Conservation (phyloP, 73 alveolate genomes). For the Paramecium sonneborni region DNA sequence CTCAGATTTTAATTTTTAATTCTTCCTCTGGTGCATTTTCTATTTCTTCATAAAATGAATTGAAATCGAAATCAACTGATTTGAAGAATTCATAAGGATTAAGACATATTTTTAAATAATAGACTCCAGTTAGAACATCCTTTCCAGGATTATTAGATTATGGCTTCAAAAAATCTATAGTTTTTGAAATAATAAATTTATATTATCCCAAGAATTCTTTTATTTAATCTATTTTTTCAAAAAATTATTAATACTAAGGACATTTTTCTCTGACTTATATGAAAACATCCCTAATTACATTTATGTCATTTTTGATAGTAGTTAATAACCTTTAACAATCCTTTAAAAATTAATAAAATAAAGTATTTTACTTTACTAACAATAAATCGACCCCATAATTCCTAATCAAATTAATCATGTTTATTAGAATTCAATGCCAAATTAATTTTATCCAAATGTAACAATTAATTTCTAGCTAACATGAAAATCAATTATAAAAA, state of each 20-base stretch:
- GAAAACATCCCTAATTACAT: neutral
- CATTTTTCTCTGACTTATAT: conserved; percentile 1
- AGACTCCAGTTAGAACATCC: neutral
- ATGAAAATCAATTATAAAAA: conserved; percentile 42
- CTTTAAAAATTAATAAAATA: neutral
- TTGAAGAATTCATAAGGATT: conserved; percentile 46
- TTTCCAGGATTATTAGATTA: neutral
- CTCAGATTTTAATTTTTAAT: neutral
- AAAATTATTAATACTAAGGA: neutral
- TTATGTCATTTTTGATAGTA: neutral
- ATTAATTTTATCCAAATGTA: conserved; percentile 59
- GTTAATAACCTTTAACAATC: neutral
- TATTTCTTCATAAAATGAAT: conserved; percentile 50
- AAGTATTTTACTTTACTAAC: neutral
- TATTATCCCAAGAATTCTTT: neutral
- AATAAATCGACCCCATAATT: conserved; percentile 43
- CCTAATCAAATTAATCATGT: conserved; percentile 36
- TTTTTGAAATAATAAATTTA: conserved; percentile 29
- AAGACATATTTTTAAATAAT: conserved; percentile 36
- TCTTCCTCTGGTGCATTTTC: conserved; percentile 51
- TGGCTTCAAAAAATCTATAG: conserved; percentile 19
- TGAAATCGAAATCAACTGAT: conserved; percentile 57
- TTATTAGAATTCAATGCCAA: conserved; percentile 39
- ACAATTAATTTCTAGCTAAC: conserved; percentile 23
- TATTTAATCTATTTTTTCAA: neutral